These are phyloP conservation scores for Nemania sp. DNA, from an alignment of 2,329 filamentous ascomycete genomes.

Conservation along the genomic window DNA sequence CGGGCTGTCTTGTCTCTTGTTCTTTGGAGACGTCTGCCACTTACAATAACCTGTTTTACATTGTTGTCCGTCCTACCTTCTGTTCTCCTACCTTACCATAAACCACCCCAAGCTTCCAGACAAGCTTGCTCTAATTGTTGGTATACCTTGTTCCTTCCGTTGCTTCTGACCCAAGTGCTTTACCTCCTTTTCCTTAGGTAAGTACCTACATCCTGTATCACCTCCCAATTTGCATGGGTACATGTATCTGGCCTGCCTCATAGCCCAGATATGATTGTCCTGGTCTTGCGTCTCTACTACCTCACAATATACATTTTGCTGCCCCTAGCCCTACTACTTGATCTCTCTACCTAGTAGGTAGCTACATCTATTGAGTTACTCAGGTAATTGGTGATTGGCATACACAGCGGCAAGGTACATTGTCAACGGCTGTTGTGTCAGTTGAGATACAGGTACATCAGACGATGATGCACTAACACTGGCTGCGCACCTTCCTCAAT, in stretches of 20 bases:
- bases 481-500: conserved; percentile 11
- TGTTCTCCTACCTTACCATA: background rate
- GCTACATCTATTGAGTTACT: background rate
- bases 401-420: background rate
- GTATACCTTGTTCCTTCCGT: conserved; percentile 9
- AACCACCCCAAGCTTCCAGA: background rate
- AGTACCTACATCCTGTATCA: background rate
- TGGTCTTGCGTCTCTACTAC: background rate
- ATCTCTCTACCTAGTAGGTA: background rate
- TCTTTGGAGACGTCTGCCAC: no score
- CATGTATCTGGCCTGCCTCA: background rate
- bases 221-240: no score
- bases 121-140: background rate
- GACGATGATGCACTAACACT: background rate
- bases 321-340: background rate
- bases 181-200: background rate
- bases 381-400: background rate
- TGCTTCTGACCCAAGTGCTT: background rate
- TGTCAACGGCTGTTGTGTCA: background rate
- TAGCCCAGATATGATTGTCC: background rate
- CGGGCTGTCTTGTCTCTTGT: background rate
- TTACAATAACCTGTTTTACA: background rate
- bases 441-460: background rate
- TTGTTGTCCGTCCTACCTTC: background rate
- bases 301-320: background rate